These are phyloP conservation scores for Lithospermum erythrorhizon DNA, from an alignment of 257 asterid genomes.

Conservation along the genomic window DNA sequence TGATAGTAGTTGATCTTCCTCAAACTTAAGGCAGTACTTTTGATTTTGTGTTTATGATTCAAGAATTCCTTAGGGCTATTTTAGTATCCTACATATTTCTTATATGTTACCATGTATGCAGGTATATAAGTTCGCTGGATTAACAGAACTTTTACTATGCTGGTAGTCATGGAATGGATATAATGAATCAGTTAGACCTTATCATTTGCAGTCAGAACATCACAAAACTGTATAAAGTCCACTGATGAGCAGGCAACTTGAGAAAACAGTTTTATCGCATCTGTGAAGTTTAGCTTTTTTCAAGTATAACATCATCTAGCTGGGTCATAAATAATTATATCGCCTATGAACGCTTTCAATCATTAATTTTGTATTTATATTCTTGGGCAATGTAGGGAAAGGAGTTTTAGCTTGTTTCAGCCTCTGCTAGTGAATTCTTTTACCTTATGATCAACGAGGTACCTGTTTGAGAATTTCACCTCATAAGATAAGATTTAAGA, in stretches of 20 bases:
- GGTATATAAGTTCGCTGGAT: conserved; percentile 80
- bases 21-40: background rate
- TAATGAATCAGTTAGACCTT: conserved; percentile 78
- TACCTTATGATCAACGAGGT: conserved; percentile 88
- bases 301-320: background rate
- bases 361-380: background rate
- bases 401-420: conserved; percentile 80
- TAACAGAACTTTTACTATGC: conserved; percentile 83
- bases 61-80: background rate
- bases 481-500: background rate
- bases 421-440: conserved; percentile 92
- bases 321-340: background rate
- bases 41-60: background rate
- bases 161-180: conserved; percentile 99
- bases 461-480: conserved; percentile 5
- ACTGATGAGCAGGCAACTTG: conserved; percentile 62
- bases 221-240: conserved; percentile 46
- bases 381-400: conserved; percentile 46
- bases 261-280: background rate
- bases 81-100: background rate
- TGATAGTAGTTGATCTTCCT: conserved; percentile 24
- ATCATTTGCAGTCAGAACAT: conserved; percentile 27
- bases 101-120: background rate
- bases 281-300: background rate
- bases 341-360: background rate